Evolutionary conservation across 352 stramenopile species (phyloP).

Genomic region (Globisporangium iwayamae): DNA sequence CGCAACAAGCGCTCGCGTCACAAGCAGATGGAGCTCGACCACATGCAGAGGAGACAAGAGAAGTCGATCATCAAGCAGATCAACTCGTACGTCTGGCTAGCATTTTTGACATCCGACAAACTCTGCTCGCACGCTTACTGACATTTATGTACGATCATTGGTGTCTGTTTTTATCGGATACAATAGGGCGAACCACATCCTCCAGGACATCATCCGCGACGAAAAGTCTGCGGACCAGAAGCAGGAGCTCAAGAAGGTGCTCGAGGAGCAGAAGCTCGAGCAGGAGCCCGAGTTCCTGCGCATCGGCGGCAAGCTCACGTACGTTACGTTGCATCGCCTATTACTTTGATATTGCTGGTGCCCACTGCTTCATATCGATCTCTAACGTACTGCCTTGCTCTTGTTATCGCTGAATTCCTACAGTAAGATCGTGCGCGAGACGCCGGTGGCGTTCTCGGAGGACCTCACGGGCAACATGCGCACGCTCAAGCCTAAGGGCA

Average conservation of each 20-base stretch:
- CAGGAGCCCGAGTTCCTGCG: conserved; percentile 62
- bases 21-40: conserved; percentile 75
- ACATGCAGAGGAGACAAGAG: conserved; percentile 51
- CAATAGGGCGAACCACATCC: conserved; percentile 58
- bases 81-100: conserved; percentile 54
- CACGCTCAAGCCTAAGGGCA: conserved; percentile 74
- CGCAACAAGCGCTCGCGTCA: conserved; percentile 80
- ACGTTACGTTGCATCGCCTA: conserved; percentile 19
- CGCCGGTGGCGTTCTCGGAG: conserved; percentile 68
- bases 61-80: conserved; percentile 86
- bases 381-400: conserved; percentile 5
- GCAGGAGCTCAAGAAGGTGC: conserved; percentile 71
- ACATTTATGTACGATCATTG: neutral
- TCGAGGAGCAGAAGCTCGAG: conserved; percentile 72
- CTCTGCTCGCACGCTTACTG: neutral
- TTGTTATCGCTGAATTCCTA: neutral
- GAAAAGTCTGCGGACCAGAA: conserved; percentile 68
- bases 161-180: conserved; percentile 13
- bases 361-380: neutral
- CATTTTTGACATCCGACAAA: too few species aligned
- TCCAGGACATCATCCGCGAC: conserved; percentile 59
- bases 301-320: conserved; percentile 72
- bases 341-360: neutral
- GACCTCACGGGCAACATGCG: conserved; percentile 80
- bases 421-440: conserved; percentile 75